Evolutionary conservation across 768 basidiomycete species (phyloP), one percentile per base, ranked within the genome.

Genomic region (Auriscalpium microsporum): DNA sequence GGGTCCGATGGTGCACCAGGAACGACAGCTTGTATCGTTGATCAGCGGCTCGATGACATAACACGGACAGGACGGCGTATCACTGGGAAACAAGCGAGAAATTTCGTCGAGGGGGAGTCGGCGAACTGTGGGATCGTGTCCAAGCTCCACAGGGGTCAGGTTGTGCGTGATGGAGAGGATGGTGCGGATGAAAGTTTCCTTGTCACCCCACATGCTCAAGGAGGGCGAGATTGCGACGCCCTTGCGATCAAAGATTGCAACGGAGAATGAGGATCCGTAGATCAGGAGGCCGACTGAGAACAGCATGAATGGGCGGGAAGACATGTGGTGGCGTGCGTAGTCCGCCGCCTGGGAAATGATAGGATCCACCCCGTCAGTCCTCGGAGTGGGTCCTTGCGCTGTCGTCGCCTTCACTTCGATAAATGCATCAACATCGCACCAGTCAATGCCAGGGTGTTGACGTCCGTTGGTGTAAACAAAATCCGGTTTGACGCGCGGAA

Each of bases 181-280:
- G 49, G 65, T 65, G 33, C 60, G 60, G 45, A 70, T 59, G 55
- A 70, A 65, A 5, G 58, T 57, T 11, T 58, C 50, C 3, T 55
- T 52, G 47, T 68, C 54, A 42, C n/a, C 40, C 50, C 51, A 63
- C 57, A 70, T 66, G 50, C 69, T 58, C 47, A 55, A 58, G 28
- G 55, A 48, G 16, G 59, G 60, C 28, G 68, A 70, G 52, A 68
- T 55, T 8, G 50, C 44, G 36, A 66, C 64, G 9, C 70, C 70
- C 23, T 54, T 64, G 40, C 66, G 66, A 50, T 70, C 69, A 51
- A 67, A 69, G 42, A 70, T 67, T 14, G 57, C 67, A 42, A 70
- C 67, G 36, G 59, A 64, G 52, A 71, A 71, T 14, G 62, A 33
- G 13, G 53, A 52, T 9, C 69, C 68, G 48, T 62, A 68, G 50